Base-by-base conservation (phyloP, 345 rosid genomes). In the Turnera subulata region DNA sequence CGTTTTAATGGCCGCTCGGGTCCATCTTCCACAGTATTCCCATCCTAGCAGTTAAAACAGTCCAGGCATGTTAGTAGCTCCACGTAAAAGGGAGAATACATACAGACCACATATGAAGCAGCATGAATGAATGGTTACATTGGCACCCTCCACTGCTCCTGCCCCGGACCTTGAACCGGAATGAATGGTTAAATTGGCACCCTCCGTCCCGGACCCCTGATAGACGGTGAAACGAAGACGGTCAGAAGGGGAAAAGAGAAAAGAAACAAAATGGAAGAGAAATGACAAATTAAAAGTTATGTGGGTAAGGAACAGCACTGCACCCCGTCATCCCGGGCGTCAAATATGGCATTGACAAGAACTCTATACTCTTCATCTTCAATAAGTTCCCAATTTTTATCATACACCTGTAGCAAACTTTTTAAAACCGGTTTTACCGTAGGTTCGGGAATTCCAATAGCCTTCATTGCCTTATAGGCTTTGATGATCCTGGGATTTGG, bases 281-380 rank as follows among this genome's bases (percentile, higher is more conserved):
- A n/a, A 25, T 17, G 6, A 21, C 26, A 54, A 12, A 57, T 2
- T 20, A 53, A 53, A 16, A n/a, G n/a, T n/a, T 46, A 32, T 35
- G 22, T 8, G 46, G 64, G 48, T 59, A 58, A 29, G 35, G 4
- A 29, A 29, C 35, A 29, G 35, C 35, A 29, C 8, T 29, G n/a
- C 57, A 89, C 99, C 90, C 78, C 56, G 43, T 57, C 37, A 11
- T 93, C 96, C 59, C 87, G 86, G n/a, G 59, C 74, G 0, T 94
- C 99, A 32, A 90, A 87, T 50, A 94, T 85, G 38, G 97, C 95
- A 74, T 90, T 97, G 19, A 79, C 88, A 38, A 94, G 87, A 70
- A 54, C 96, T 67, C 99, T 81, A 55, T 85, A 94, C 52, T 85
- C 85, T 59, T 90, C 99, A 32, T 69, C 85, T 42, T 85, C 95